These are phyloP conservation scores for Dichotomocladium elegans DNA, from an alignment of 371 early-diverging fungal species.

Conservation along the genomic window DNA sequence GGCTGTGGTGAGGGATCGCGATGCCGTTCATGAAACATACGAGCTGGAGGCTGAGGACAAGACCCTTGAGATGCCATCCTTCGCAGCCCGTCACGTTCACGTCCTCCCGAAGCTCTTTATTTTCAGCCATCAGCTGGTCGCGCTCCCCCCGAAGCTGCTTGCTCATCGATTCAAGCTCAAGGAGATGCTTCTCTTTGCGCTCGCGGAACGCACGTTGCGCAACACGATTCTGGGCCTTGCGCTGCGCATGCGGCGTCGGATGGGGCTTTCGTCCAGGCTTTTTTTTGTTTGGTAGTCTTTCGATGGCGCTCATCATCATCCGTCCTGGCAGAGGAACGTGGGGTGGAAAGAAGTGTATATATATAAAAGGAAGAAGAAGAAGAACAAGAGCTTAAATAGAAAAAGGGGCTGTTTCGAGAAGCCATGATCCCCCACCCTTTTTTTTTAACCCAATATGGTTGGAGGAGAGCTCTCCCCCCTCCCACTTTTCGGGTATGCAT, in stretches of 20 bases:
- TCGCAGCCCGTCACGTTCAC: constrained; percentile 46
- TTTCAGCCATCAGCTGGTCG: constrained; percentile 32
- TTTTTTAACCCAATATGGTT: too few species aligned
- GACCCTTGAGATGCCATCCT: constrained; percentile 40
- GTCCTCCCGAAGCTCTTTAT: constrained; percentile 27
- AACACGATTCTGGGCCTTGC: constrained; percentile 72
- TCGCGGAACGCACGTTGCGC: constrained; percentile 75
- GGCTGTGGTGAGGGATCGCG: constrained; percentile 13
- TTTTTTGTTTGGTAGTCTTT: too few species aligned
- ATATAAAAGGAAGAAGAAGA: too few species aligned
- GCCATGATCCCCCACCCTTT: too few species aligned
- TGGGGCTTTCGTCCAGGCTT: constrained; percentile 78
- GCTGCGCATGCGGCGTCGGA: constrained; percentile 55
- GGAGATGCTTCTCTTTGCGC: constrained; percentile 62
- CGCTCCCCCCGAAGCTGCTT: constrained; percentile 49
- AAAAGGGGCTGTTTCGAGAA: too few species aligned
- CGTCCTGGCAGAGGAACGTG: too few species aligned
- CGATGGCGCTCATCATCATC: too few species aligned
- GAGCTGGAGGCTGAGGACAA: constrained; percentile 36
- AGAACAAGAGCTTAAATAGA: too few species aligned
- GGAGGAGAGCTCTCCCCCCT: too few species aligned
- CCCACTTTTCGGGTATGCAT: too few species aligned
- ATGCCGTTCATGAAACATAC: constrained; percentile 16
- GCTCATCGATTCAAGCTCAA: constrained; percentile 55
- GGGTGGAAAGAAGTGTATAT: too few species aligned